Evolutionary conservation across 2,329 filamentous ascomycete species (phyloP).

Genomic region (Sclerotinia nivalis): DNA sequence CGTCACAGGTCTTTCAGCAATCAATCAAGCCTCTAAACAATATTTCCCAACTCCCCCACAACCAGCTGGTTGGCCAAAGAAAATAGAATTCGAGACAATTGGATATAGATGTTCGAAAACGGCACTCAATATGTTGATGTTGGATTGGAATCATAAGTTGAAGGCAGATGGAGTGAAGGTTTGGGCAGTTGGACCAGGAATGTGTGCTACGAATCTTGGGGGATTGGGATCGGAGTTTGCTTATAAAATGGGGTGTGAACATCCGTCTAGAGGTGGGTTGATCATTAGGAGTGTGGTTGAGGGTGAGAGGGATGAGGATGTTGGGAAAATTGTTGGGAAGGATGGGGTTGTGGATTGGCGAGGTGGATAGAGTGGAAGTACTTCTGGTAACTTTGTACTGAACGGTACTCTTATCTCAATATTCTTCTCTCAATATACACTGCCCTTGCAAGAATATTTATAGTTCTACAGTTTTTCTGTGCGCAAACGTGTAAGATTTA

Average conservation of each 20-base stretch:
- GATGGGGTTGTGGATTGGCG: constrained; percentile 12
- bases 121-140: constrained; percentile 53
- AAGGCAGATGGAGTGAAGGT: constrained; percentile 53
- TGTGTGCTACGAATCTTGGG: constrained; percentile 50
- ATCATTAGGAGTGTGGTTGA: constrained; percentile 46
- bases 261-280: constrained; percentile 43
- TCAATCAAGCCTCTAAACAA: constrained; percentile 38
- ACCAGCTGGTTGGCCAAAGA: constrained; percentile 48
- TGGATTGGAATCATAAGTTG: constrained; percentile 48
- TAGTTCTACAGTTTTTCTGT: no score
- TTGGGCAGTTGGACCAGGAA: constrained; percentile 50
- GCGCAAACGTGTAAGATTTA: not conserved
- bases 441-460: no score
- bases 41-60: constrained; percentile 30
- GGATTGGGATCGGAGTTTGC: constrained; percentile 32
- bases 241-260: constrained; percentile 35
- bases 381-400: not conserved
- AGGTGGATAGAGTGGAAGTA: not conserved
- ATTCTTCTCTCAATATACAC: no score
- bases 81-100: constrained; percentile 32
- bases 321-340: constrained; percentile 43
- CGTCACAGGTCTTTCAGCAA: constrained; percentile 46
- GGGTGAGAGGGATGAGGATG: constrained; percentile 46
- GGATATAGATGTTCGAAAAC: constrained; percentile 48
- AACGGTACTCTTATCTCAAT: no score